Base-by-base conservation (phyloP, 2,329 filamentous ascomycete genomes). In the Xylariaceae sp. region DNA sequence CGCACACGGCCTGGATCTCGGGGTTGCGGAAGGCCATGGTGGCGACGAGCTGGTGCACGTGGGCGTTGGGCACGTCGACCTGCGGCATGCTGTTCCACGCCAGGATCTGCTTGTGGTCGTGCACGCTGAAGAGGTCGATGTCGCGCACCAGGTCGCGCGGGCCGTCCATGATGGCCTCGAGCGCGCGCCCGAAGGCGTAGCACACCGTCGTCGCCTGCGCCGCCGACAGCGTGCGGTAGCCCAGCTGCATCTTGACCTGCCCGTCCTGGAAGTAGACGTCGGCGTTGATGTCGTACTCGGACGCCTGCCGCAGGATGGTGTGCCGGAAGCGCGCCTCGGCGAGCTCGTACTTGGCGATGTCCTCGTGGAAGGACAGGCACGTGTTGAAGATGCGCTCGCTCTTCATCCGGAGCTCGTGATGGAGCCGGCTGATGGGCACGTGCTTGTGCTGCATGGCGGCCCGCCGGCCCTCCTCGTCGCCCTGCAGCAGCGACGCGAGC, bases 81-180 rank as follows among this genome's bases (percentile, higher is more conserved):
- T 60, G 60, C 1, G 55, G 50, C 19, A 64, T 61, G 42, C 64
- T 64, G 32, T 70, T 72, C 56, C 73, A 75, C 5, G 65, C 61
- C 6, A 69, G 49, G 26, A 77, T 65, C 35, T 75, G 70, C 4
- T 67, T 60, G 40, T 68, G 67, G 43, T 79, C 74, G 7, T 66
- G 59, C 30, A 72, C 66, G 10, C 64, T 75, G 44, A 77, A 75
- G 3, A 74, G 57, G 48, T 75, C 67, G 17, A 70, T 53, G 14
- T 69, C 56, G 5, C 57, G 63, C 32, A 75, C 55, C 4, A 56
- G 52, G 12, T 55, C 57, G 8, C 60, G 56, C 0, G 66, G 63
- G 3, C 54, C 50, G 2, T 59, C 54, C 10, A 76, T 41, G 2
- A 74, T 61, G 13, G 62, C 54, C 10, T 62, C 55, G 12, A 78